phyloP scores from a whole-genome alignment of 345 rosid species.

The Nasturtium officinale region DNA sequence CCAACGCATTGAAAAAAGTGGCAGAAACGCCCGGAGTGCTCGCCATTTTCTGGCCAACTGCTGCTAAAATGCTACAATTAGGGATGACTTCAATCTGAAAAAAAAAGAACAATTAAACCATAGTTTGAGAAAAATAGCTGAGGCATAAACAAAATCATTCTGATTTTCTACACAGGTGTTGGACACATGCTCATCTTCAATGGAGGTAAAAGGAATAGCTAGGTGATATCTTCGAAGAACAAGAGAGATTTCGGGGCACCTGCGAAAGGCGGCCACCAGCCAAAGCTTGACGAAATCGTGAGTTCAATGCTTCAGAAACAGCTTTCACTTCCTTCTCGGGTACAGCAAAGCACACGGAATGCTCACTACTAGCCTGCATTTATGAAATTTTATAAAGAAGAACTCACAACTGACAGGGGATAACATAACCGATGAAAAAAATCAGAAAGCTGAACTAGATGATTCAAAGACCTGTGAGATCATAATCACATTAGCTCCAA shows the following conservation, averaged over 20 bases:
- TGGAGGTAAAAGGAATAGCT: not conserved
- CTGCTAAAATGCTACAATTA: constrained; percentile 92
- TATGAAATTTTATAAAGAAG: constrained; percentile 38
- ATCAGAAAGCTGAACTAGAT: constrained; percentile 19
- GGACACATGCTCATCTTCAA: not conserved
- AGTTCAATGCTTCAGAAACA: constrained; percentile 81
- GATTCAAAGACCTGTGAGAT: constrained; percentile 76
- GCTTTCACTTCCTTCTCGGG: constrained; percentile 96
- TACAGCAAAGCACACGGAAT: constrained; percentile 97
- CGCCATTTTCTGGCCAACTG: constrained; percentile 99
- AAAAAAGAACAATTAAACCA: constrained; percentile 31
- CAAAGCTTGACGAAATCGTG: constrained; percentile 83
- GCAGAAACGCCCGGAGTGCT: constrained; percentile 98
- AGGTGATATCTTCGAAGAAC: constrained; percentile 2
- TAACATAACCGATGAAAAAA: constrained; percentile 25
- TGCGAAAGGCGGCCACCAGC: constrained; percentile 95
- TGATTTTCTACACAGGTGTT: constrained; percentile 2
- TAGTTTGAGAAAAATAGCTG: constrained; percentile 30
- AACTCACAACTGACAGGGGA: constrained; percentile 16
- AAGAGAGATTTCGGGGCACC: constrained; percentile 48
- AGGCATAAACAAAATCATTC: constrained; percentile 3
- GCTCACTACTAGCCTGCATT: constrained; percentile 95
- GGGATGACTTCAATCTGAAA: constrained; percentile 77
- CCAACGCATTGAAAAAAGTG: constrained; percentile 82
- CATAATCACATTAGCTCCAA: constrained; percentile 97